Evolutionary conservation across 805 yeast species (phyloP), one percentile per base, ranked within the genome.

Genomic region (Diddensiella caesifluorescens): DNA sequence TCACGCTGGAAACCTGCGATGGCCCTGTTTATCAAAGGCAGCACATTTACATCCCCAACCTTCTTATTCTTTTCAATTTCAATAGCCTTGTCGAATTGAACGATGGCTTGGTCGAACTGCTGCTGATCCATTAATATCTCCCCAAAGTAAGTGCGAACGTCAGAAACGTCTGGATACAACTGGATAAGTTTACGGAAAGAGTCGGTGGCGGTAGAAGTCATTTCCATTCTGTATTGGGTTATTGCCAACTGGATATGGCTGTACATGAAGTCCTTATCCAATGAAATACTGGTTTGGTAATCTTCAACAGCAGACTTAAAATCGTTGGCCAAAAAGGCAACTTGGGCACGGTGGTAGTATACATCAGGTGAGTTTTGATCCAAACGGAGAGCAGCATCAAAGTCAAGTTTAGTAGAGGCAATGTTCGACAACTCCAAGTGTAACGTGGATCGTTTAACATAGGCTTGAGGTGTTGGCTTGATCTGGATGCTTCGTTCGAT

Each of bases 321-420:
- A 47, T 86, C 84, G 48, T 80, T 81, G 48, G 85, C 77, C 56
- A 92, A 69, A 68, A 89, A 90, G 63, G 74, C 77, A 60, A 89
- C 73, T 75, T 92, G 99, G 53, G 95, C 98, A 62, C 83, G 79
- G 68, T 92, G 98, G 71, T 92, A 92, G 70, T 80, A 85, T 52
- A 83, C 76, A 59, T 92, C 95, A 25, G 92, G 79, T 56, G 79
- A 77, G 19, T 75, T 67, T 38, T 90, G 77, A 57, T 85, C 80
- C 48, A 83, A 59, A 46, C 71, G 67, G 46, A 79, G 70, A 16
- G 97, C 97, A 41, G 71, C 67, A 39, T 77, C 75, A 57, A 92
- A 88, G 64, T 80, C 83, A 35, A 67, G 63, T 38, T 69, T 67
- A 38, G 94, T 80, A 48, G 75, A 81, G 15, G 67, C 65, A 43